Percentiles rank a stretch among this genome's conserved stretches.
Evolutionary conservation across 2,329 filamentous ascomycete species (phyloP).

Genomic region (Elsinoe batatas): DNA sequence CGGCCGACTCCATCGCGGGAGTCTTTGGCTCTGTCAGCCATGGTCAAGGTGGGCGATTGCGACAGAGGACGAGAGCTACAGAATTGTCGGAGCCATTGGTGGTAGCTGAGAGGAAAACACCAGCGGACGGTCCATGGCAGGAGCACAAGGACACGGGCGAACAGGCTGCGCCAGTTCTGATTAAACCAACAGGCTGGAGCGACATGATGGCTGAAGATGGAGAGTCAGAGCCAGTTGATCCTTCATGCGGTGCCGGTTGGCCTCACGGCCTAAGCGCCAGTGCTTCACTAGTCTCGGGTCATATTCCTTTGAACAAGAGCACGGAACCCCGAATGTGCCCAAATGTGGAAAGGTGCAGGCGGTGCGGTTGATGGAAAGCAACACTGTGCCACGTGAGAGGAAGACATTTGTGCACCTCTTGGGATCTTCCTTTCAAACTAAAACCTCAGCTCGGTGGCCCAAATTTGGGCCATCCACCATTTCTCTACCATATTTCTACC

Average conservation of each 20-base stretch:
- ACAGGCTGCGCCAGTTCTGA: constrained; percentile 12
- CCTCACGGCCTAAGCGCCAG: constrained; percentile 7
- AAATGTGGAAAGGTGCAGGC: not conserved
- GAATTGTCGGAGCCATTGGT: constrained; percentile 3
- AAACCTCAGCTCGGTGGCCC: constrained; percentile 8
- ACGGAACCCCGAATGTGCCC: too few relatives aligned
- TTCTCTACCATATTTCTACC: constrained; percentile 6
- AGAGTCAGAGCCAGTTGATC: constrained; percentile 11
- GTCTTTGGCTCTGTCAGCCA: constrained; percentile 8
- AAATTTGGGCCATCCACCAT: constrained; percentile 2
- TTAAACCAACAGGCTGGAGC: constrained; percentile 12
- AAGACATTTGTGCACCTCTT: not conserved
- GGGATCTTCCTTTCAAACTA: not conserved
- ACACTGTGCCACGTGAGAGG: not conserved
- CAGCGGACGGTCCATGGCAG: constrained; percentile 1
- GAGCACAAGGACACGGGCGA: constrained; percentile 7
- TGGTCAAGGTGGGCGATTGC: not conserved
- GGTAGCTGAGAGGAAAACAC: not conserved
- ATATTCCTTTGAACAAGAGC: too few relatives aligned
- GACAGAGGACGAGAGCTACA: not conserved
- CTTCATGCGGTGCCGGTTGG: constrained; percentile 11
- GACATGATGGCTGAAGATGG: constrained; percentile 12
- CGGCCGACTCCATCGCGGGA: not conserved
- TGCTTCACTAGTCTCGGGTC: constrained; percentile 1
- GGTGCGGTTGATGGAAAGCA: not conserved